Conservation (phyloP, 257 asterid species). For the Fraxinus pennsylvanica region DNA sequence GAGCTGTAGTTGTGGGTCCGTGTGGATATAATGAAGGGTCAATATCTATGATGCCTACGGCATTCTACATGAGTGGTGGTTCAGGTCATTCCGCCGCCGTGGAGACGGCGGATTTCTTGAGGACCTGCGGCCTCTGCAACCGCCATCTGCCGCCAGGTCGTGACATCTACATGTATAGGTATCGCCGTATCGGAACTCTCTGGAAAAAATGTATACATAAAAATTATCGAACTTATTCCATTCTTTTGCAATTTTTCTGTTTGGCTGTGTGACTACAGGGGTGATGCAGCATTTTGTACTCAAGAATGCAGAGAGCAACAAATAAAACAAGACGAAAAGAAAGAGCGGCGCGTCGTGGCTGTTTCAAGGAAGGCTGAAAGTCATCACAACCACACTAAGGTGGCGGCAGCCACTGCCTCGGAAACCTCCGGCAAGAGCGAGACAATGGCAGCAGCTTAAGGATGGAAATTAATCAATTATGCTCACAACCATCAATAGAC, state of each 20-base stretch:
- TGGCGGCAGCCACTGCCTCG: conserved; percentile 14
- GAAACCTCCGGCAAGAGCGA: conserved; percentile 30
- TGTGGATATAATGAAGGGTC: conserved; percentile 18
- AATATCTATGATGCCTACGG: conserved; percentile 39
- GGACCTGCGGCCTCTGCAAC: conserved; percentile 56
- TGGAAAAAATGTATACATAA: too few species aligned
- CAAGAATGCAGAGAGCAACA: conserved; percentile 47
- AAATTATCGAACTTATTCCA: background rate
- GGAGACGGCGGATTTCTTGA: conserved; percentile 44
- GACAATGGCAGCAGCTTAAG: conserved; percentile 35
- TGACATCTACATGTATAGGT: conserved; percentile 71
- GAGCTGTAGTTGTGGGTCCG: background rate
- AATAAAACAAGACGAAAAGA: conserved; percentile 46
- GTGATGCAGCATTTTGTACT: conserved; percentile 51
- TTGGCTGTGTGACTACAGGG: conserved; percentile 28
- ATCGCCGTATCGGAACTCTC: background rate
- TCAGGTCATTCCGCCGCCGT: conserved; percentile 22
- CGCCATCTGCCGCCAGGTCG: conserved; percentile 47
- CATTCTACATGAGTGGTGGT: conserved; percentile 25
- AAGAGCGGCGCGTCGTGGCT: conserved; percentile 23
- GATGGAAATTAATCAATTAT: background rate
- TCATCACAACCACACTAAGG: conserved; percentile 28
- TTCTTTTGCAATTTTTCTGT: background rate
- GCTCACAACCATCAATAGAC: background rate
- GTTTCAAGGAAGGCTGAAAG: conserved; percentile 20